Conservation (phyloP, 2,329 filamentous ascomycete genomes). For the Fusarium algeriense region DNA sequence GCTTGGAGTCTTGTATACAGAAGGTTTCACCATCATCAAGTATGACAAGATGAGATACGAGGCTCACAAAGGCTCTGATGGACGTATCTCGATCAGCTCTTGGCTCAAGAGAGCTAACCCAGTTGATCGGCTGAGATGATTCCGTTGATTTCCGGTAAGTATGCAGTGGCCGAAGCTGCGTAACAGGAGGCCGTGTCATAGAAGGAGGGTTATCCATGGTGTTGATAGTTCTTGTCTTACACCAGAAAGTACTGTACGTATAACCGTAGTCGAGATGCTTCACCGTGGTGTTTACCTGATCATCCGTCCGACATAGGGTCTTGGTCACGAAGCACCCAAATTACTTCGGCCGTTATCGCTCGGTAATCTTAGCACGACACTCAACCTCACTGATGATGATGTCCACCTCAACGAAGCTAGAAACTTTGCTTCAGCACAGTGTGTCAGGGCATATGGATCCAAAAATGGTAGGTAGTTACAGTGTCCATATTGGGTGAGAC, state of each 20-base stretch:
- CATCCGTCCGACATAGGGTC: not conserved
- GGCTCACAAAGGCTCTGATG: constrained; percentile 6
- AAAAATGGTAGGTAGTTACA: not conserved
- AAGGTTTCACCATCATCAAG: constrained; percentile 8
- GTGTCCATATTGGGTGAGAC: constrained; percentile 19
- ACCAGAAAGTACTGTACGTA: not conserved
- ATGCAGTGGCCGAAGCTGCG: constrained; percentile 33
- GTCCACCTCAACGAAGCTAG: constrained; percentile 3
- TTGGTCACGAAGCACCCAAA: not conserved
- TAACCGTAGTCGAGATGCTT: not conserved
- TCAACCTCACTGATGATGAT: constrained; percentile 13
- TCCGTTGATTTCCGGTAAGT: not conserved
- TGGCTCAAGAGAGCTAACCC: constrained; percentile 2
- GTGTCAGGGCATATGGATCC: not conserved
- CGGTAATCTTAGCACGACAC: not conserved
- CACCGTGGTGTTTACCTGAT: constrained; percentile 3
- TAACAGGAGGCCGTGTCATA: constrained; percentile 1
- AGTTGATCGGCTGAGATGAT: not conserved
- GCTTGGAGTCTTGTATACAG: constrained; percentile 10
- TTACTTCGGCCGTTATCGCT: constrained; percentile 5
- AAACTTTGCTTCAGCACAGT: constrained; percentile 2
- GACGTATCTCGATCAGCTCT: not conserved
- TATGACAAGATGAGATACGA: constrained; percentile 4
- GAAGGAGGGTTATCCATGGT: constrained; percentile 11
- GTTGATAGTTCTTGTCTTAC: not conserved